These are phyloP conservation scores for Pichia kudriavzevii DNA, from an alignment of 1,139 yeast species.

Conservation along the genomic window DNA sequence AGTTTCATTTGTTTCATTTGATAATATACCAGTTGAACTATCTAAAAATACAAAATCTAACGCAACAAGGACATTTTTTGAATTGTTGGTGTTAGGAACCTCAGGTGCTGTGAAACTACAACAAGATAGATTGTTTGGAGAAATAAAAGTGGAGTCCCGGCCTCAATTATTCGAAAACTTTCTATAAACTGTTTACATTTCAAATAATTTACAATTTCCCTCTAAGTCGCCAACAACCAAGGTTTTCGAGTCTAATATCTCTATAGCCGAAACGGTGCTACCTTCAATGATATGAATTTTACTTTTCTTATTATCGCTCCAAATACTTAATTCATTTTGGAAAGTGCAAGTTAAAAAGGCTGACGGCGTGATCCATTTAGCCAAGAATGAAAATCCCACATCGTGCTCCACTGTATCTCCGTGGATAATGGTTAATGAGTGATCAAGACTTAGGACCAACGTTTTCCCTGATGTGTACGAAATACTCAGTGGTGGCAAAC, in stretches of 20 bases:
- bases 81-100: constrained; percentile 75
- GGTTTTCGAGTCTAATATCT: background rate
- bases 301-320: constrained; percentile 36
- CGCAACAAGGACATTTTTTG: constrained; percentile 75
- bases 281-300: background rate
- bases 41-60: constrained; percentile 8
- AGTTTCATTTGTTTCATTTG: background rate
- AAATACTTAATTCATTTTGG: constrained; percentile 31
- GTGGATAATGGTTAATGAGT: constrained; percentile 3
- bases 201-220: constrained; percentile 11
- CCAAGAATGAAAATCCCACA: constrained; percentile 2
- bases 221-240: constrained; percentile 14
- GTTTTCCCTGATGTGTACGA: constrained; percentile 4
- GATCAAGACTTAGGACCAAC: constrained; percentile 7
- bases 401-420: background rate
- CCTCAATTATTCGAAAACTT: constrained; percentile 38
- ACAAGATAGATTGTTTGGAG: constrained; percentile 57
- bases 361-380: constrained; percentile 3
- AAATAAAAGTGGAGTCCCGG: constrained; percentile 47
- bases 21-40: constrained; percentile 10
- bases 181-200: constrained; percentile 10
- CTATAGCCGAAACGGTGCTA: background rate
- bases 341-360: constrained; percentile 4
- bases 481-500: constrained; percentile 1
- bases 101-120: constrained; percentile 58